These are phyloP conservation scores for Hemileccinum impolitum DNA, from an alignment of 768 basidiomycete species.

Conservation along the genomic window DNA sequence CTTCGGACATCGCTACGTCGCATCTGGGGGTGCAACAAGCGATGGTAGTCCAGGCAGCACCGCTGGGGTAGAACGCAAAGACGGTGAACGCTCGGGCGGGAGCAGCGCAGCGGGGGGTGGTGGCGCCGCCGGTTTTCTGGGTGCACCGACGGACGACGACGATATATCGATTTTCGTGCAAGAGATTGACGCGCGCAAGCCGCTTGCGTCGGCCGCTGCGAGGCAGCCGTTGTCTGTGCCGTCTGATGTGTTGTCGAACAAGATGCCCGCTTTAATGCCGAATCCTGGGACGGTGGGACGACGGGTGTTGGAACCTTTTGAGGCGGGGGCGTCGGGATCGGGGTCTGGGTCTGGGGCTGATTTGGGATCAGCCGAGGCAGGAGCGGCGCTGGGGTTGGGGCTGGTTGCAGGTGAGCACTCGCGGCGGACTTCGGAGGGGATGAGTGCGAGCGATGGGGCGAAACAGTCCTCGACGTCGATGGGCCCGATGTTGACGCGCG, in stretches of 20 bases:
- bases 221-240: constrained; percentile 9
- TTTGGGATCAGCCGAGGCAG: neutral
- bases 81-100: constrained; percentile 20
- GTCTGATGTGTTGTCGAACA: neutral
- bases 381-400: constrained; percentile 13
- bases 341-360: constrained; percentile 5
- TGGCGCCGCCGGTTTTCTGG: constrained; percentile 40
- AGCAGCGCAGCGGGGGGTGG: constrained; percentile 18
- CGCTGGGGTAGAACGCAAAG: constrained; percentile 17
- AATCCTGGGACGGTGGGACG: constrained; percentile 8
- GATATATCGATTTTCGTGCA: constrained; percentile 77
- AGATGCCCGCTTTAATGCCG: neutral
- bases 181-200: constrained; percentile 70
- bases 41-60: constrained; percentile 27
- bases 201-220: constrained; percentile 37
- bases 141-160: constrained; percentile 61
- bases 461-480: constrained; percentile 25
- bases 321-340: too few relatives aligned
- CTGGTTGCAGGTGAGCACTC: constrained; percentile 14
- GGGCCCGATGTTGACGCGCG: constrained; percentile 62
- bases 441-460: constrained; percentile 15
- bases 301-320: neutral
- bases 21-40: constrained; percentile 41
- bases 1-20: constrained; percentile 67
- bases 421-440: constrained; percentile 20